Base-by-base conservation (phyloP, 495 filamentous ascomycete genomes). In the Lepidopterella palustris region DNA sequence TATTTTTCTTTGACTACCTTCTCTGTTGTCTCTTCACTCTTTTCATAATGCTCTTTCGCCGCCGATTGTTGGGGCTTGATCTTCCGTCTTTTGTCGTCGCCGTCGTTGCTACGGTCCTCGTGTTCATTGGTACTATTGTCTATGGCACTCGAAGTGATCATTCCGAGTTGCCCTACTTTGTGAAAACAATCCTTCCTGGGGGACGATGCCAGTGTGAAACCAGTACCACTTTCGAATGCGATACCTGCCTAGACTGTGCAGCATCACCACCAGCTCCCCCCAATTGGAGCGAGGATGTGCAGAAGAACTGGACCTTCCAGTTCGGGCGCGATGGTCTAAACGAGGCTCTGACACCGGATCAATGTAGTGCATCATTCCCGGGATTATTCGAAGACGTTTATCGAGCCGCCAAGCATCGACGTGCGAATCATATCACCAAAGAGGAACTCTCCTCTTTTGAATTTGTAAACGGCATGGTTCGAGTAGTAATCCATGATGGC, bases 281-380 rank as follows among this genome's bases (percentile, higher is more conserved):
- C 31, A 35, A 35, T 35, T 15, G 15, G 6, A 35, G 6, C 6
- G 15, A 35, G 31, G 31, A 35, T 6, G 6, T 15, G 6, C 31
- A 35, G 31, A 35, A 35, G 31, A 15, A 15, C 6, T 79, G 77
- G 75, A 53, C 62, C 2, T 78, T 74, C 42, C 45, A 71, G 9
- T 62, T 52, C n/a, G 25, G 29, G 11, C 53, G 51, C 35, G 69
- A 71, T 57, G 65, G 53, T 10, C 53, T 40, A 26, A 66, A 70
- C 55, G 61, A 69, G 11, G 59, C 59, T n/a, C 58, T 70, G 32
- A 58, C 55, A 8, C 52, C 57, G 24, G 60, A 58, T 11, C 62
- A 70, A 31, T 71, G 69, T 50, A 55, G 60, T 27, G 55, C 39
- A 1, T 61, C 68, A 10, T 71, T 71, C 55, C 65, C 67, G 13